Base-by-base conservation (phyloP, 2,329 filamentous ascomycete species). In the Oidium heveae region DNA sequence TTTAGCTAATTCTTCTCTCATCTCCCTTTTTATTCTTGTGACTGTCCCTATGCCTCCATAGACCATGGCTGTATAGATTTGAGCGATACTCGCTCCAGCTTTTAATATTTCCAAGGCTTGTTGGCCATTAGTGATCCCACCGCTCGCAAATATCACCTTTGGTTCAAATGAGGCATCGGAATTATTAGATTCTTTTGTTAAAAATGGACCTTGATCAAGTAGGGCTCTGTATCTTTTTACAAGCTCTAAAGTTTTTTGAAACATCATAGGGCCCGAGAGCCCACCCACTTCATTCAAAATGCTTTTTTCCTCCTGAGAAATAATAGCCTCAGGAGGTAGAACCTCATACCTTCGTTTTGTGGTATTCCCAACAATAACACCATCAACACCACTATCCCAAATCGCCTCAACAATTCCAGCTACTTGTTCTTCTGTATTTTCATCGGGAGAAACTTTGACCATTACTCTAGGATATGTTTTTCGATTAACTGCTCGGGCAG, bases 381-480 rank as follows among this genome's bases (percentile, higher is more conserved):
- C 91, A 62, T 95, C 88, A 1, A 96, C 88, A 7, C 88, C 88
- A 57, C 84, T 86, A 60, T 73, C 72, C 72, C 79, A 83, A 13
- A 94, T 80, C 0, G 88, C 88, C 61, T 87, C 77, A 57, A 86
- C 89, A 55, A 98, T 94, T 9, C 88, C 91, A 44, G 81, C 75
- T 57, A 98, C 77, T 66, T 98, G 87, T 55, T 79, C 72, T 54
- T 87, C 80, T 20, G 82, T 79, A 65, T 95, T 86, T 69, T 96
- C 91, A 62, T 98, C 91, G 0, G 91, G 91, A 56, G 86, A 94
- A 20, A 98, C 89, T 71, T 98, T 98, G 63, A 98, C 91, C 86
- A 98, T 94, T 56, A 98, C 86, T 56, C 73, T 79, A 0, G 85
- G 86, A 63, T 82, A 84, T 0, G 74, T 77, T 65, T 77, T 82